phyloP scores from a whole-genome alignment of 2,329 filamentous ascomycete species.

The Sclerotinia borealis region DNA sequence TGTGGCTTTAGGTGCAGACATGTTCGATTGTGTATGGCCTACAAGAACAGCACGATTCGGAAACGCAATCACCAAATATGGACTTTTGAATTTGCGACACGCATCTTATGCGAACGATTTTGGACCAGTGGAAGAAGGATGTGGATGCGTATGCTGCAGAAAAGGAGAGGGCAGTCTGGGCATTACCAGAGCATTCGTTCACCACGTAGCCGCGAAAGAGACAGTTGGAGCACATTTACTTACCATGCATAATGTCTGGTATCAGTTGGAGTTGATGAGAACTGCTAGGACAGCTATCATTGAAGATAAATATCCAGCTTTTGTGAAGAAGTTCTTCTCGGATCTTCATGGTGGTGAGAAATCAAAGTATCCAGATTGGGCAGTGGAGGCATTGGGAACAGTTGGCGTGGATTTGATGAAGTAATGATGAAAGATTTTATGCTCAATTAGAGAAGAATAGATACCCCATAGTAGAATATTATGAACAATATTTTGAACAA shows the following conservation, averaged over 20 bases:
- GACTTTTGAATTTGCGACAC: slow-evolving; percentile 80
- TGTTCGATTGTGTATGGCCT: slow-evolving; percentile 99
- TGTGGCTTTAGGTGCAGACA: slow-evolving; percentile 89
- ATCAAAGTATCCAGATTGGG: slow-evolving; percentile 73
- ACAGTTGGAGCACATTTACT: slow-evolving; percentile 80
- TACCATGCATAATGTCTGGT: slow-evolving; percentile 94
- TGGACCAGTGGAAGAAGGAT: slow-evolving; percentile 73
- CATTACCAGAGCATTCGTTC: slow-evolving; percentile 81
- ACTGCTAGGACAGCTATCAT: slow-evolving; percentile 70
- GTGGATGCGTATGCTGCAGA: slow-evolving; percentile 73
- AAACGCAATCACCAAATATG: slow-evolving; percentile 77
- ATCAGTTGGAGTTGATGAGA: slow-evolving; percentile 79
- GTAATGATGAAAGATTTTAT: not conserved
- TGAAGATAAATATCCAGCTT: slow-evolving; percentile 72
- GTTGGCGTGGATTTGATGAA: slow-evolving; percentile 73
- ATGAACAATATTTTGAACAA: not conserved
- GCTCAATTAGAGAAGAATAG: not conserved
- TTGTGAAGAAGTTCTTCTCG: slow-evolving; percentile 72
- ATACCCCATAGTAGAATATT: slow-evolving; percentile 7
- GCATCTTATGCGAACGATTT: slow-evolving; percentile 74
- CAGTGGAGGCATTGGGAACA: slow-evolving; percentile 66
- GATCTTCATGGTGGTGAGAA: slow-evolving; percentile 60
- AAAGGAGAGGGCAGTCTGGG: slow-evolving; percentile 64
- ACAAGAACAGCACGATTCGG: slow-evolving; percentile 94
- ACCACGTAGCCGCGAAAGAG: slow-evolving; percentile 90